A percentile compares a stretch with the other conserved stretches of the same genome.
Evolutionary conservation across 495 filamentous ascomycete species (phyloP).

Genomic region (Tuber borchii): DNA sequence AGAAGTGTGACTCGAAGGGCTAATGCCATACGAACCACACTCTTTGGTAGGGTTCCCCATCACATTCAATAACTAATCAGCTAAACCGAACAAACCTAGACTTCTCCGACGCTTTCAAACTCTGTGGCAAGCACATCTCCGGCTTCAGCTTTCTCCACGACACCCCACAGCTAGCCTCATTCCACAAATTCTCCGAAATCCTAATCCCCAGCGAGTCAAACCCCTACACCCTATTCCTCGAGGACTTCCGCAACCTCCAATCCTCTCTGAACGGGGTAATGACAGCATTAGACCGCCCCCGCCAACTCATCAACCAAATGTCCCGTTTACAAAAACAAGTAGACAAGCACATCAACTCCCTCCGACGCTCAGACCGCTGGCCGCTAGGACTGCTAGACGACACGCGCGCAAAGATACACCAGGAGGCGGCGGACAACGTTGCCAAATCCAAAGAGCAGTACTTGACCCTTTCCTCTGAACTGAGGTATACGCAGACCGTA

Average conservation of each 20-base stretch:
- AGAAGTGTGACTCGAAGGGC: constrained; percentile 68
- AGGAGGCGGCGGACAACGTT: constrained; percentile 65
- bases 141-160: constrained; percentile 61
- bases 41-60: constrained; percentile 48
- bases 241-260: constrained; percentile 65
- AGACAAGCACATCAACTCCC: constrained; percentile 65
- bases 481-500: constrained; percentile 86
- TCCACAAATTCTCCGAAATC: constrained; percentile 62
- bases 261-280: constrained; percentile 75
- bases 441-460: constrained; percentile 59
- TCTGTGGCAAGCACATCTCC: constrained; percentile 39
- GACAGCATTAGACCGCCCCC: constrained; percentile 71
- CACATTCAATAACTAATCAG: neutral
- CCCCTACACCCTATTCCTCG: constrained; percentile 66
- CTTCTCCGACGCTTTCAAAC: constrained; percentile 37
- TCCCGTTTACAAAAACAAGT: constrained; percentile 58
- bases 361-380: constrained; percentile 68
- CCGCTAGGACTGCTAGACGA: constrained; percentile 81
- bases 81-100: constrained; percentile 19
- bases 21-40: constrained; percentile 53
- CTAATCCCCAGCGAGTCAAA: constrained; percentile 64
- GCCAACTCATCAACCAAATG: constrained; percentile 67
- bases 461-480: constrained; percentile 61
- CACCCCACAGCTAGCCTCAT: constrained; percentile 58
- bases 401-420: constrained; percentile 66